Percentiles rank a stretch among this genome's conserved stretches.
Evolutionary conservation across 495 filamentous ascomycete genomes (phyloP).

Genomic region (Penicillium paradoxum): DNA sequence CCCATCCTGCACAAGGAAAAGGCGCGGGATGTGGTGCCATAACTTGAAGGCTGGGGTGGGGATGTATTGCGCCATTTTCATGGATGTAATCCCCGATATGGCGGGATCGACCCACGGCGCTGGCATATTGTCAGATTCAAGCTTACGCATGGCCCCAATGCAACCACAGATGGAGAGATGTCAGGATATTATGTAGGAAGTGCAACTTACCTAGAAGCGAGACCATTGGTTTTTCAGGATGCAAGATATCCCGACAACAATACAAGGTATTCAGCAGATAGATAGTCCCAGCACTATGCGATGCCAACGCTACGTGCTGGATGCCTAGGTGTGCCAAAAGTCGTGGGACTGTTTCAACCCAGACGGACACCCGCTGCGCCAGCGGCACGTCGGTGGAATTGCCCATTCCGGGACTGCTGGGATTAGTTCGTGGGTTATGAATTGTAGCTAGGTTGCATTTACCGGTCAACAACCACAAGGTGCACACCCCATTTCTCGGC

Average conservation of each 20-base stretch:
- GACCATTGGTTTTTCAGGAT: slow-evolving; percentile 30
- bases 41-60: slow-evolving; percentile 24
- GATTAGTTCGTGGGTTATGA: neutral
- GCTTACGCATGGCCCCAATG: neutral
- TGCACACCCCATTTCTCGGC: slow-evolving; percentile 30
- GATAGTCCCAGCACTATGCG: slow-evolving; percentile 45
- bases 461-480: slow-evolving; percentile 28
- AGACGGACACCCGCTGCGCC: slow-evolving; percentile 31
- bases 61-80: slow-evolving; percentile 26
- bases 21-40: slow-evolving; percentile 32
- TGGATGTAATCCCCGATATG: slow-evolving; percentile 27
- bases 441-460: neutral
- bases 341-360: slow-evolving; percentile 40
- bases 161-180: no score
- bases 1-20: slow-evolving; percentile 26
- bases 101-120: slow-evolving; percentile 46
- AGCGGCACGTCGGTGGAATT: slow-evolving; percentile 39
- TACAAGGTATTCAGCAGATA: slow-evolving; percentile 43
- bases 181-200: neutral
- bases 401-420: slow-evolving; percentile 35
- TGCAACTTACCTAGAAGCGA: slow-evolving; percentile 30
- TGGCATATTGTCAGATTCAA: slow-evolving; percentile 10
- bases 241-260: slow-evolving; percentile 32
- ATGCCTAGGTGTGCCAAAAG: slow-evolving; percentile 37
- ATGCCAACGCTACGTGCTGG: slow-evolving; percentile 34